A percentile compares a stretch with the other conserved stretches of the same genome.
Conservation (phyloP, 2,329 filamentous ascomycete genomes). For the Fonsecaea pedrosoi region DNA sequence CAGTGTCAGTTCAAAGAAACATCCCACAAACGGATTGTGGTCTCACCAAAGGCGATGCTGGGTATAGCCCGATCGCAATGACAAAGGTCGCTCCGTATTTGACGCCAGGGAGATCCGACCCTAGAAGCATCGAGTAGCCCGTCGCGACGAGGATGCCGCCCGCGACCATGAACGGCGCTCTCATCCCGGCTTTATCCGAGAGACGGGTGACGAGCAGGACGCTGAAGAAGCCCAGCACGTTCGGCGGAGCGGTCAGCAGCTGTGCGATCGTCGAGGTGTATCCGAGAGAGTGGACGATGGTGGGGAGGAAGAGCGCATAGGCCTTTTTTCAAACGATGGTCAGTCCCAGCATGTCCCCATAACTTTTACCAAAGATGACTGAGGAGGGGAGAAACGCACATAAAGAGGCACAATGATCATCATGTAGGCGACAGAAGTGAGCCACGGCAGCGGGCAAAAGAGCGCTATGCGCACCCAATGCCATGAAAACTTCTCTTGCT, state of each 20-base stretch:
- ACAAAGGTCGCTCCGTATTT: slow-evolving; percentile 49
- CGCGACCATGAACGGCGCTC: slow-evolving; percentile 45
- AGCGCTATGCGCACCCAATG: slow-evolving; percentile 49
- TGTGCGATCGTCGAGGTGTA: slow-evolving; percentile 37
- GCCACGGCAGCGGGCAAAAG: slow-evolving; percentile 42
- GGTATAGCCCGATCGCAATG: slow-evolving; percentile 44
- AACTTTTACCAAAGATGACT: too few species aligned
- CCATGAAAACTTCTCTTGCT: slow-evolving; percentile 43
- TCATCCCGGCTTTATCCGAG: slow-evolving; percentile 45
- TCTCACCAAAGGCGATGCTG: slow-evolving; percentile 24
- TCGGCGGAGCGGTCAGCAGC: slow-evolving; percentile 32
- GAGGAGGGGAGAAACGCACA: slow-evolving; percentile 44
- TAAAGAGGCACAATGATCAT: slow-evolving; percentile 44
- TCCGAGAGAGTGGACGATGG: slow-evolving; percentile 44
- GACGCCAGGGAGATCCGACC: slow-evolving; percentile 42
- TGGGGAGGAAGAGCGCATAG: slow-evolving; percentile 37
- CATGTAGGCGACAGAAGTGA: slow-evolving; percentile 40
- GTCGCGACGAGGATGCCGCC: slow-evolving; percentile 44
- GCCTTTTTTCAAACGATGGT: slow-evolving; percentile 44
- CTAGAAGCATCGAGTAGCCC: slow-evolving; percentile 49
- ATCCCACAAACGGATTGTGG: slow-evolving; percentile 56
- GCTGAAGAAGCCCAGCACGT: slow-evolving; percentile 36
- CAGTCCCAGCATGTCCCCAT: slow-evolving; percentile 47
- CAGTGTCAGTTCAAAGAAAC: slow-evolving; percentile 43
- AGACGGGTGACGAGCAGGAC: slow-evolving; percentile 46